These are phyloP conservation scores for Zychaea mexicana DNA, from an alignment of 371 early-diverging fungal species.

Conservation along the genomic window DNA sequence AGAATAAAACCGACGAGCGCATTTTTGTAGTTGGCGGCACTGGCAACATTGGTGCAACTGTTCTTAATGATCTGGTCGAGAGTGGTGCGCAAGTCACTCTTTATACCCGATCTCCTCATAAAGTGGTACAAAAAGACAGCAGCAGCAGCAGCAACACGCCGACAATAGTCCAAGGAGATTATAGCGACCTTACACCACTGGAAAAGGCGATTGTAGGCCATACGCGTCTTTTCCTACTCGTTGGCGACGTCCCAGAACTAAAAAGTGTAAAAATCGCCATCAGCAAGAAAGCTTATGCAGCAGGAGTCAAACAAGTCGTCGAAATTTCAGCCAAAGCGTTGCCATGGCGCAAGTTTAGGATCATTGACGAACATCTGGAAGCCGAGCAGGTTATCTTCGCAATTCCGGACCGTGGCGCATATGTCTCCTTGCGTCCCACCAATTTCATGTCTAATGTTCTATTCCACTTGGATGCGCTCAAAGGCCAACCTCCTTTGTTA, in stretches of 20 bases:
- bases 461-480: background rate
- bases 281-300: slow-evolving; percentile 22
- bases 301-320: slow-evolving; percentile 39
- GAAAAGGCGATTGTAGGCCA: slow-evolving; percentile 26
- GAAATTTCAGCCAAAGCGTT: slow-evolving; percentile 24
- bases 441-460: slow-evolving; percentile 18
- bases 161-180: background rate
- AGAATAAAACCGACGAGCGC: slow-evolving; percentile 14
- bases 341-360: slow-evolving; percentile 21
- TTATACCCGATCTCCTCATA: slow-evolving; percentile 16
- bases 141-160: no score
- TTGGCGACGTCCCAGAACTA: background rate
- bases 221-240: slow-evolving; percentile 14
- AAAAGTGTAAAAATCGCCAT: background rate
- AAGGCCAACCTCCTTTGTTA: no score
- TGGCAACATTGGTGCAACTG: slow-evolving; percentile 27
- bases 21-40: slow-evolving; percentile 36
- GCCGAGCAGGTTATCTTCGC: slow-evolving; percentile 28
- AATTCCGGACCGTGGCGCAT: slow-evolving; percentile 25
- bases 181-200: slow-evolving; percentile 14
- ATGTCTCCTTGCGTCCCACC: slow-evolving; percentile 15
- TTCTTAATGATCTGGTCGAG: slow-evolving; percentile 17
- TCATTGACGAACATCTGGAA: slow-evolving; percentile 22
- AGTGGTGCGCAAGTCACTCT: slow-evolving; percentile 18
- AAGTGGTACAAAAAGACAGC: background rate